phyloP scores from a whole-genome alignment of 2,329 filamentous ascomycete genomes.

The Podosphaera fusca region DNA sequence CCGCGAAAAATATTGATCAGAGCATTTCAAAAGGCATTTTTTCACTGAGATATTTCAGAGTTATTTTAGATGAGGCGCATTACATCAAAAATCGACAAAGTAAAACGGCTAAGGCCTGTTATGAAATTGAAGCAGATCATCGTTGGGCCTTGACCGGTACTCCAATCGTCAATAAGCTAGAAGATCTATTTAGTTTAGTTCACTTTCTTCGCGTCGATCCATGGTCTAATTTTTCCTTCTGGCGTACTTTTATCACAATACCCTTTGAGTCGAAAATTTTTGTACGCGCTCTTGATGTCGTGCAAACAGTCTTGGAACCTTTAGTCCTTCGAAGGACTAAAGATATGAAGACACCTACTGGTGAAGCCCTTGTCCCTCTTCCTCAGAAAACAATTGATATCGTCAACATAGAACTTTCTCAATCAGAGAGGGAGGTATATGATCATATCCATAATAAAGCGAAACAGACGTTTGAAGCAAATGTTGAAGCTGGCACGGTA shows the following conservation, averaged over 20 bases:
- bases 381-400: slow-evolving; percentile 67
- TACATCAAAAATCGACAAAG: slow-evolving; percentile 76
- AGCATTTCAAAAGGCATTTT: slow-evolving; percentile 54
- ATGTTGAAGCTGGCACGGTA: slow-evolving; percentile 74
- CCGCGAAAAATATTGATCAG: slow-evolving; percentile 39
- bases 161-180: slow-evolving; percentile 85
- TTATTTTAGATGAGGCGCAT: slow-evolving; percentile 91
- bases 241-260: slow-evolving; percentile 95
- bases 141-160: slow-evolving; percentile 89
- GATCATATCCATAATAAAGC: slow-evolving; percentile 70
- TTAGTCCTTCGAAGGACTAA: slow-evolving; percentile 90
- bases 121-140: slow-evolving; percentile 64
- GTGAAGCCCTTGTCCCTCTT: slow-evolving; percentile 57
- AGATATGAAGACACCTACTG: slow-evolving; percentile 89
- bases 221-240: slow-evolving; percentile 98
- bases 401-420: slow-evolving; percentile 65
- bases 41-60: slow-evolving; percentile 77
- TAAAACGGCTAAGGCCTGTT: slow-evolving; percentile 88
- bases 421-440: slow-evolving; percentile 74
- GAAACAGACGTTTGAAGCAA: slow-evolving; percentile 64
- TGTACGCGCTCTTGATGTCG: slow-evolving; percentile 78
- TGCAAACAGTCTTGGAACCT: slow-evolving; percentile 88
- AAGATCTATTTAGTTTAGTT: slow-evolving; percentile 84
- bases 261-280: slow-evolving; percentile 94
- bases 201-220: slow-evolving; percentile 85